These are phyloP conservation scores for Penicillium fuscoglaucum DNA, from an alignment of 2,329 filamentous ascomycete species.

Conservation along the genomic window DNA sequence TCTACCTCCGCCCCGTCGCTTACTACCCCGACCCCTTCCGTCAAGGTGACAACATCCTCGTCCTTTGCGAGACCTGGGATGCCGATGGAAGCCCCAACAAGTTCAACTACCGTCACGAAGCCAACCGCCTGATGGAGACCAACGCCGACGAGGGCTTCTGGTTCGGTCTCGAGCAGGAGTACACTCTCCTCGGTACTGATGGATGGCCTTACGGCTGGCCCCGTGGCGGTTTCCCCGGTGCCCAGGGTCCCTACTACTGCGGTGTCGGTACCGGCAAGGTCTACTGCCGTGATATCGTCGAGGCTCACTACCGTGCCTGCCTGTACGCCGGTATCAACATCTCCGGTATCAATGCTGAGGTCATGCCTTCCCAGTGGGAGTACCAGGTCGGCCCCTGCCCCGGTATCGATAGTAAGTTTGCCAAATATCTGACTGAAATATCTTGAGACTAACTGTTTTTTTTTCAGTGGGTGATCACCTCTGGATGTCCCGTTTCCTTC, in stretches of 20 bases:
- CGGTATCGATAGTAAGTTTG: conserved; percentile 73
- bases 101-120: conserved; percentile 96
- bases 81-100: conserved; percentile 94
- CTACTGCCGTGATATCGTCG: conserved; percentile 96
- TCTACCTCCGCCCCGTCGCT: conserved; percentile 89
- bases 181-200: conserved; percentile 83
- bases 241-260: conserved; percentile 95
- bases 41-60: conserved; percentile 84
- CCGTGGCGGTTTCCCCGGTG: conserved; percentile 82
- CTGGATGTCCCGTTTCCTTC: conserved; percentile 88
- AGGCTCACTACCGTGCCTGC: conserved; percentile 89
- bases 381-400: conserved; percentile 91
- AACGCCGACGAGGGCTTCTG: conserved; percentile 82
- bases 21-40: conserved; percentile 93
- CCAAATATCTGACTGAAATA: neutral
- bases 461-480: conserved; percentile 84
- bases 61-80: conserved; percentile 93
- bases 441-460: conserved; percentile 26
- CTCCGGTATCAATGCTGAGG: conserved; percentile 97
- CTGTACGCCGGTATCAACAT: conserved; percentile 89
- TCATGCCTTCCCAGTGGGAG: conserved; percentile 98
- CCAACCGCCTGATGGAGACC: conserved; percentile 82
- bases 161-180: conserved; percentile 98
- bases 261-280: conserved; percentile 97
- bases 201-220: conserved; percentile 94